Conservation (phyloP, 345 rosid species). For the Bruguiera parviflora region DNA sequence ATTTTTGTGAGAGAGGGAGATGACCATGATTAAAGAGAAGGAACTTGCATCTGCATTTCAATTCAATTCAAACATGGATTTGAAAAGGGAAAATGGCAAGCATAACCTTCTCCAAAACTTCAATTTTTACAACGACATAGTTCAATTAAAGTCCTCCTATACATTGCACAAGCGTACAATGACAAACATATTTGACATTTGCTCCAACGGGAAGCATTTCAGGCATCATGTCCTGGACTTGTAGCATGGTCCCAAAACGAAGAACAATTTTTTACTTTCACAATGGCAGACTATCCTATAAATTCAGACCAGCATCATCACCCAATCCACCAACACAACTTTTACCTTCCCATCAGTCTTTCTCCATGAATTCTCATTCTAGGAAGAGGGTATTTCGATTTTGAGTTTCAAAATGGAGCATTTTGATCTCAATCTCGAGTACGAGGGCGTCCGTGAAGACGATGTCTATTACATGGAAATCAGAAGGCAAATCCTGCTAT, state of each 20-base stretch:
- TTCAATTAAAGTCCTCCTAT: too few species aligned
- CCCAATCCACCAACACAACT: neutral
- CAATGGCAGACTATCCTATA: neutral
- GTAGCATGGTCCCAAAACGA: neutral
- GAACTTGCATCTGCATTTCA: too few species aligned
- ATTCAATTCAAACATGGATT: too few species aligned
- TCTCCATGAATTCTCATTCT: too few species aligned
- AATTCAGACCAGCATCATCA: neutral
- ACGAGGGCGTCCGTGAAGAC: neutral
- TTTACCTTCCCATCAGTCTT: too few species aligned
- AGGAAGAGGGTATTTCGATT: too few species aligned
- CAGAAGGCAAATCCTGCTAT: neutral
- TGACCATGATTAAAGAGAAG: too few species aligned
- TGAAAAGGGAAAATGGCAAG: too few species aligned
- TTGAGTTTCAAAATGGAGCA: neutral
- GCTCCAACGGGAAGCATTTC: neutral
- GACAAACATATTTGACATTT: neutral
- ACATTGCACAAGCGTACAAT: too few species aligned
- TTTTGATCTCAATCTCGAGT: neutral
- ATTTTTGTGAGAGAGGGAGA: too few species aligned
- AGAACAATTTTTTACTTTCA: neutral
- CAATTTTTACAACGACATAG: too few species aligned
- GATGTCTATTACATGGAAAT: neutral
- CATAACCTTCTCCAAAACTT: too few species aligned
- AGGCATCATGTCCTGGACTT: neutral